phyloP scores from a whole-genome alignment of 1,139 yeast genomes.

The Yamadazyma diospyri region DNA sequence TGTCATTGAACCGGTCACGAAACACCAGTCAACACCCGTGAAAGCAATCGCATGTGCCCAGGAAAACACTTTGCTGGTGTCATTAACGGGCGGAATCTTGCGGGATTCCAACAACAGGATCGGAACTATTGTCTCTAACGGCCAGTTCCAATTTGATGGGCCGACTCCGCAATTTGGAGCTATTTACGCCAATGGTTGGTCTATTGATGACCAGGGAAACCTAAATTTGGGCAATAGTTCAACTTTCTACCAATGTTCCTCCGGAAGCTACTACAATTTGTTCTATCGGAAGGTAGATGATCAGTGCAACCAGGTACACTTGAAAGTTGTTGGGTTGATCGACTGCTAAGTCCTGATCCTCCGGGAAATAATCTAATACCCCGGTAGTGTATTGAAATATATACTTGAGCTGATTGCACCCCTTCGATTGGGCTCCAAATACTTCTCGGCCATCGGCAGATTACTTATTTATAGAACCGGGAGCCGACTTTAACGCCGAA shows the following conservation, averaged over 20 bases:
- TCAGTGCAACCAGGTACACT: constrained; percentile 35
- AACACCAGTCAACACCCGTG: constrained; percentile 16
- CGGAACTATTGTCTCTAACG: constrained; percentile 41
- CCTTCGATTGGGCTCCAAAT: too few species aligned
- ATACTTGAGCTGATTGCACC: too few species aligned
- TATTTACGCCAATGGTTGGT: constrained; percentile 43
- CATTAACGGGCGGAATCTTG: constrained; percentile 31
- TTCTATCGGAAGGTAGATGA: constrained; percentile 30
- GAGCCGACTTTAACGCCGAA: too few species aligned
- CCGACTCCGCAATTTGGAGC: constrained; percentile 44
- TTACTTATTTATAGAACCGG: too few species aligned
- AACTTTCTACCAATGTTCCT: constrained; percentile 40
- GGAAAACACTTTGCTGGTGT: constrained; percentile 30
- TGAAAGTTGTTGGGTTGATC: constrained; percentile 35
- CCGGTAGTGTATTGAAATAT: too few species aligned
- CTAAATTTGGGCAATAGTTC: constrained; percentile 35
- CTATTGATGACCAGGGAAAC: constrained; percentile 33
- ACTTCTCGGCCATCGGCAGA: too few species aligned
- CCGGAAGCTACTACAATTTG: constrained; percentile 41
- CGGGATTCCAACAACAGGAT: constrained; percentile 34
- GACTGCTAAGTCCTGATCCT: constrained; percentile 27
- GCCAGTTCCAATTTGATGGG: constrained; percentile 46
- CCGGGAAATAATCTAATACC: too few species aligned
- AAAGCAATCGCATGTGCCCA: constrained; percentile 33
- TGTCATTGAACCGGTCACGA: neutral